Evolutionary conservation across 805 yeast species (phyloP), one percentile per base, ranked within the genome.

Genomic region (Candida lessepsii): DNA sequence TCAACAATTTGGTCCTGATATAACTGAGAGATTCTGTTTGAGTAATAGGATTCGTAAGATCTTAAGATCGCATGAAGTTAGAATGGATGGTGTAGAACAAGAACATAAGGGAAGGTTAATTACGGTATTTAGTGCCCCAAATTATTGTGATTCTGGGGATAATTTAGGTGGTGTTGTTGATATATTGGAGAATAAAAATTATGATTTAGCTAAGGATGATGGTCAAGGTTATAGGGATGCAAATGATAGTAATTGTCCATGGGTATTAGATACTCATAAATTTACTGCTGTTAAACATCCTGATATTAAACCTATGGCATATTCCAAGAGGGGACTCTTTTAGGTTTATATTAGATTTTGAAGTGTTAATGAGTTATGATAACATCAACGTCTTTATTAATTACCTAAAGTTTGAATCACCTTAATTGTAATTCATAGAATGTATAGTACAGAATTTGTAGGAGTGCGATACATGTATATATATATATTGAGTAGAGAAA

Each of bases 91-190:
- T 35, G 88, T 83, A 44, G 88, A 87, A 49, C 72, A 73, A 33
- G 97, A 91, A 57, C 99, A 93, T 56, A 74, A 84, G 43, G 95
- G 95, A 9, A 74, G 80, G 49, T 75, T 93, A 37, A 78, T 89
- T 39, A 93, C 99, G 0, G 96, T 93, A n/a, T 93, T 93, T 62
- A 83, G 95, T 61, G 99, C 99, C 0, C 99, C 99, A 25, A 91
- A 93, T 61, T 91, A 91, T 63, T 91, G 98, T 67, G 99, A 93
- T 59, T 70, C 83, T 11, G 89, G 87, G 40, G 96, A 95, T 10
- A 93, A 93, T 62, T 62, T 78, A 49, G 99, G 97, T 39, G 98
- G 95, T 8, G 84, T 85, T 41, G 83, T 93, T 45, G 85, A 89
- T 54, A 75, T 91, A 49, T 63, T 72, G 45, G 71, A 68, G 13